These are phyloP conservation scores for Raphidocelis subcapitata DNA, from an alignment of 139 green algal species.

Conservation along the genomic window DNA sequence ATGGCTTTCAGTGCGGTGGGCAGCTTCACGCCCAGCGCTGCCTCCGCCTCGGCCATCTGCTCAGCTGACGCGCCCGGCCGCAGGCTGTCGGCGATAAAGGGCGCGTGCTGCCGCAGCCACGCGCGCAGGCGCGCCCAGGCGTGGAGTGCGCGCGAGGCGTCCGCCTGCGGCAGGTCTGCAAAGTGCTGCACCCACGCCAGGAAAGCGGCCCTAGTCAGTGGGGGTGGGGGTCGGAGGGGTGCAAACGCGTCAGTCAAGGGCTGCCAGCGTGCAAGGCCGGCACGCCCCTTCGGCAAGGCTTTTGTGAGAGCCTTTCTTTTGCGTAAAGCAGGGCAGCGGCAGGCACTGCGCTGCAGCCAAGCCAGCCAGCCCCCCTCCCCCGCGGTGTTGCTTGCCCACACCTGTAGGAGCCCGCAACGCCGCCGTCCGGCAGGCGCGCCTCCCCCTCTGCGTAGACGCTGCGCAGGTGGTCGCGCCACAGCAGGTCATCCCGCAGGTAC, in stretches of 20 bases:
- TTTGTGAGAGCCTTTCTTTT: too few species aligned
- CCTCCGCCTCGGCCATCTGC: constrained; percentile 13
- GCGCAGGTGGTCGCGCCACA: constrained; percentile 8
- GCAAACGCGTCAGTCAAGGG: too few species aligned
- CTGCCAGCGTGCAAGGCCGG: too few species aligned
- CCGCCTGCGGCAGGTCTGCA: constrained; percentile 4
- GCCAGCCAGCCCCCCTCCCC: neutral
- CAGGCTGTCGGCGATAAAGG: constrained; percentile 4
- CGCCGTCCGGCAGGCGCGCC: neutral
- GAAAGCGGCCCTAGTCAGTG: constrained; percentile 11
- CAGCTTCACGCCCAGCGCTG: constrained; percentile 8
- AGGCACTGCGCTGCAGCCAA: too few species aligned
- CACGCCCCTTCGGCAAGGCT: too few species aligned
- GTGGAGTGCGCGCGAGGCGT: neutral
- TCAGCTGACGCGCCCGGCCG: constrained; percentile 8
- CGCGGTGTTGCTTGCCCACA: neutral
- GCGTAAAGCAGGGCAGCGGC: too few species aligned
- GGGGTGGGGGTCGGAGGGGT: too few species aligned
- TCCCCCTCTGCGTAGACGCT: neutral
- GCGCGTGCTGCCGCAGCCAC: constrained; percentile 10
- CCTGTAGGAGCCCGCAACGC: constrained; percentile 1
- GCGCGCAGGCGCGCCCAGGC: constrained; percentile 3
- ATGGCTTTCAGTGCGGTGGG: constrained; percentile 5
- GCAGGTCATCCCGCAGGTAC: neutral
- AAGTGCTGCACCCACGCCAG: neutral